Evolutionary conservation across 73 alveolate species (phyloP), one percentile per base, ranked within the genome.

Genomic region (Blepharisma japonicum): DNA sequence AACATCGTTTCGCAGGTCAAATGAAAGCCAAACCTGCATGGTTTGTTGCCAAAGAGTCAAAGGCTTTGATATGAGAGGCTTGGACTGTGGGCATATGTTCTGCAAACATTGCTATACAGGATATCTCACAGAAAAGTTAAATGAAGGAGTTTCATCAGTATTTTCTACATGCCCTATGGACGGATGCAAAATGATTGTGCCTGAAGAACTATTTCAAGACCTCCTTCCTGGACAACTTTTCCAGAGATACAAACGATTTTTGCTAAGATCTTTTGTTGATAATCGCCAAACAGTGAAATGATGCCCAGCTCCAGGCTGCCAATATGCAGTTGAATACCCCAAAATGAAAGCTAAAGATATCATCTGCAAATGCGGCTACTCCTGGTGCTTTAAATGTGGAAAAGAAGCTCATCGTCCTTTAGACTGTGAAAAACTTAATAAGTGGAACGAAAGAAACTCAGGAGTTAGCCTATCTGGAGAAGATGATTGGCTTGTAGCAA

Each of bases 271-370:
- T 55, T 90, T 82, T 77, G 87, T 89, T 56, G 95, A 92, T 79
- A 83, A 77, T 76, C 45, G 68, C 48, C 77, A 82, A 55, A 55
- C 68, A n/a, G 67, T 81, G 50, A 92, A 90, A 81, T 90, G 95
- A 92, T 92, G 98, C 56, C 98, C 98, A 8, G 89, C 91, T 56
- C 95, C 97, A 47, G 87, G 87, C 49, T 92, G 98, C 77, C 86
- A 77, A 48, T 49, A 56, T 46, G 91, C 92, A 11, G 86, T 87
- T 14, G 83, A 77, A 25, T 79, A 87, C 23, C 96, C 95, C 8
- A 90, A 90, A 6, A 80, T 68, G 79, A 91, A 87, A 7, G 79
- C 87, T 71, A 61, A 77, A n/a, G 98, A 92, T 61, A 84, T 92
- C 32, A 80, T 81, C 55, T 88, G 95, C 68, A 84, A 71, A 27